Evolutionary conservation across 345 rosid species (phyloP), one percentile per base, ranked within the genome.

Genomic region (Carallia brachiata): DNA sequence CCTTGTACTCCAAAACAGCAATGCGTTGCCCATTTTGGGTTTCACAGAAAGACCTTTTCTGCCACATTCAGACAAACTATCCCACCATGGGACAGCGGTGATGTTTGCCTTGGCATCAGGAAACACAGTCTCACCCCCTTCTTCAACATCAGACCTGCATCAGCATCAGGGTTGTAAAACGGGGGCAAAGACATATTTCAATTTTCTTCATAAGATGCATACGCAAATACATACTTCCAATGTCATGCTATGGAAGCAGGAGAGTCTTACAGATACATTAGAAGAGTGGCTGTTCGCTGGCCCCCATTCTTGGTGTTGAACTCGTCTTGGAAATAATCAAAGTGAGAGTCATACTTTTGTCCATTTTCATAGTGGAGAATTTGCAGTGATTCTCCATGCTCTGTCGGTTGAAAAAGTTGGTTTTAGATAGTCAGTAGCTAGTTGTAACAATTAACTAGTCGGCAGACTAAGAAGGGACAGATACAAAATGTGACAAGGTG

Each of bases 41-140:
- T 85, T 91, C 68, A 90, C 78, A 1, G 95, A 65, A 36, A 94
- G 89, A 65, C 98, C 97, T 55, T 73, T 62, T 81, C 81, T 90
- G 9, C 79, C 98, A 73, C 97, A 94, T 80, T 88, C 90, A 50
- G 98, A 94, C 73, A 91, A 82, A 67, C 88, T 90, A 58, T 91
- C 83, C 85, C 90, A 94, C 91, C 89, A 86, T 3, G 89, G 88
- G 8, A 83, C 91, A 16, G 88, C 66, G 63, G 88, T 91, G 69
- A 78, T 61, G 75, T 91, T 91, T 81, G 83, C 82, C 65, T 72
- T 80, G 65, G 93, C 93, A 40, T 77, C 68, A 65, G 97, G 97
- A 79, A 94, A 94, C 68, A 91, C 86, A 2, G 98, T 94, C 81
- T 94, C 98, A 47, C 98, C 98, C 36, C 96, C 98, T 85, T 91